Base-by-base conservation (phyloP, 164 flowering plant species). In the Vitis rupestris region DNA sequence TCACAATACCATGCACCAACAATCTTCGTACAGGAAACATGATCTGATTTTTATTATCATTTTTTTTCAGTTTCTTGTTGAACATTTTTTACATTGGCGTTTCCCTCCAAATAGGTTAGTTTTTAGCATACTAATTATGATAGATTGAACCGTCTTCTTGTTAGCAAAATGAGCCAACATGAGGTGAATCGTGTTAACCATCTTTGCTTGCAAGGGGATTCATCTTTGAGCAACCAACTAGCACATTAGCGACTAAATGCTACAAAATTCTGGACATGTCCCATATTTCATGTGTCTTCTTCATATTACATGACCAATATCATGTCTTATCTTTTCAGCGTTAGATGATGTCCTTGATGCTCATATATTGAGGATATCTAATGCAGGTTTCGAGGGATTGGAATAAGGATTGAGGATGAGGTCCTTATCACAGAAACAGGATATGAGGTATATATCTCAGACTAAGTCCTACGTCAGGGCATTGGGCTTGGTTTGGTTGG, bases 341-440 rank as follows among this genome's bases (percentile, higher is more conserved):
- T 15, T 52, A 1, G n/a, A 3, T 31, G 23, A 9, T 50, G 17
- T 54, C 19, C 10, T 31, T 31, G 37, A 30, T 2, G 56, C 50
- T 63, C 16, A 10, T 31, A 5, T 16, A 37, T 7, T 49, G 17
- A 23, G n/a, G 6, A 57, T 63, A 51, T 16, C 15, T 59, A 15
- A 27, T 77, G 81, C 86, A 94, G 99, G 80, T 92, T 75, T 63
- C 78, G 44, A 78, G 98, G 97, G 73, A 89, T 88, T 65, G 99
- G 99, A 58, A 94, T 92, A 69, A 87, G 99, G 80, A 90, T 94
- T 30, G 99, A 94, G 70, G 98, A 94, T 65, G 98, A 94, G 66
- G 91, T 92, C 74, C 90, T 92, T 56, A 92, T 94, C 17, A 94
- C 99, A 3, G 97, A 92, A 64, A 76, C 90, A 11, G 97, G 99